Conservation (phyloP, 768 basidiomycete species). For the Rhizopogon salebrosus region DNA sequence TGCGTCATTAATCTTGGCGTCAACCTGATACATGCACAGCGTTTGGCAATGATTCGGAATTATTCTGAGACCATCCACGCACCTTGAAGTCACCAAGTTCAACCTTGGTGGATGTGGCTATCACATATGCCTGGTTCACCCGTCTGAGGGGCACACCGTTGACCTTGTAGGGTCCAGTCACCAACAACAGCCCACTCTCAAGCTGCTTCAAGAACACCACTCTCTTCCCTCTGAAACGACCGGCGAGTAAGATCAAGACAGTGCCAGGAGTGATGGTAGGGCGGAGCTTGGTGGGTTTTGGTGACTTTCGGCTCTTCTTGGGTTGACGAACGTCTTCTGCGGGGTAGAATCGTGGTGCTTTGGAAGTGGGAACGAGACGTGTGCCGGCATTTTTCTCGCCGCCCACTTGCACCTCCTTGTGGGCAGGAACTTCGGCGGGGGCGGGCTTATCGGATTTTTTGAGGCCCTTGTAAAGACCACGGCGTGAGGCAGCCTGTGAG, state of each 20-base stretch:
- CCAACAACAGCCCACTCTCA: conserved; percentile 85
- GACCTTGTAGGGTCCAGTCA: conserved; percentile 96
- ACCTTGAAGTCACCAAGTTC: conserved; percentile 75
- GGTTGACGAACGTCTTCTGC: conserved; percentile 90
- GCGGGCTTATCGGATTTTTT: conserved; percentile 73
- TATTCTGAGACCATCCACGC: conserved; percentile 19
- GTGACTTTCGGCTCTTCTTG: conserved; percentile 88
- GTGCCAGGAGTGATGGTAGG: conserved; percentile 89
- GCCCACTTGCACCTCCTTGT: conserved; percentile 76
- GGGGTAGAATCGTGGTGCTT: conserved; percentile 90
- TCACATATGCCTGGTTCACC: conserved; percentile 98
- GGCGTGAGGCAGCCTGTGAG: conserved; percentile 74
- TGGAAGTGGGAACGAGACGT: conserved; percentile 79
- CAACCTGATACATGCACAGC: conserved; percentile 44
- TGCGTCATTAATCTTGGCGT: conserved; percentile 87
- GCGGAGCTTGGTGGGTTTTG: conserved; percentile 75
- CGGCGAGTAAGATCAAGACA: conserved; percentile 93
- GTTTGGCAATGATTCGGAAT: neutral
- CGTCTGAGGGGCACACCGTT: conserved; percentile 98
- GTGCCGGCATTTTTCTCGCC: conserved; percentile 89
- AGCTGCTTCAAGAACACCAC: conserved; percentile 98
- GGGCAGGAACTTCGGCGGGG: conserved; percentile 51
- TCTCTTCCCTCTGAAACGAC: conserved; percentile 96
- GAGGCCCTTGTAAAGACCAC: conserved; percentile 78
- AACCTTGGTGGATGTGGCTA: conserved; percentile 94